phyloP scores from a whole-genome alignment of 345 rosid genomes.

The sweet orange (Citrus sinensis) region DVS_A1.0 CM039167.1:22235501-22236000 shows the following conservation, averaged over 20 bases:
- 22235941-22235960: not conserved
- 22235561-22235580: not conserved
- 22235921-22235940: not conserved
- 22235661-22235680: constrained; percentile 61
- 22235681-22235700: constrained; percentile 81
- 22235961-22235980: too few relatives aligned
- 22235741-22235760: constrained; percentile 95
- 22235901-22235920: not conserved
- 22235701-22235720: constrained; percentile 86
- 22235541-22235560: not conserved
- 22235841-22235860: constrained; percentile 78
- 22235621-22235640: not conserved
- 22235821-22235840: constrained; percentile 78
- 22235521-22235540: constrained; percentile 98
- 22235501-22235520: constrained; percentile 63
- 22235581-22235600: not conserved
- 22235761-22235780: constrained; percentile 85
- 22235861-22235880: constrained; percentile 88
- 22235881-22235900: constrained; percentile 84
- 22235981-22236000: too few relatives aligned
- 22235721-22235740: constrained; percentile 95
- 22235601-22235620: not conserved
- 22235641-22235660: not conserved
- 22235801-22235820: constrained; percentile 52
- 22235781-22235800: constrained; percentile 31